phyloP scores from a whole-genome alignment of 495 filamentous ascomycete species.

The Tuber brumale region DNA sequence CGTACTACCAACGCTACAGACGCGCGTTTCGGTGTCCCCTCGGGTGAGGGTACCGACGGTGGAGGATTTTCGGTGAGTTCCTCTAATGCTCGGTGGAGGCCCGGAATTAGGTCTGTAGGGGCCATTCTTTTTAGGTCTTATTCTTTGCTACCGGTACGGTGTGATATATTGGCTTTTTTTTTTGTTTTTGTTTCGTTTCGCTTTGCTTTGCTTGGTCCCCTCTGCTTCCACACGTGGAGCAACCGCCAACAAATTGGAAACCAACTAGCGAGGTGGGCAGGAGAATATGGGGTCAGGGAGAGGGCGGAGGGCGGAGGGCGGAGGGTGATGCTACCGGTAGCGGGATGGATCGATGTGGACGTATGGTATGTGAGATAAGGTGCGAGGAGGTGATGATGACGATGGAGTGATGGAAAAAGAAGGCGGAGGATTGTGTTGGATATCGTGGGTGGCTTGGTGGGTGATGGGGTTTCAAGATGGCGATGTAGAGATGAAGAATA shows the following conservation, averaged over 20 bases:
- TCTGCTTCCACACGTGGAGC: neutral
- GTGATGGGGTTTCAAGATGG: constrained; percentile 1
- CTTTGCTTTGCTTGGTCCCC: neutral
- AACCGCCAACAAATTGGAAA: neutral
- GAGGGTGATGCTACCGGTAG: neutral
- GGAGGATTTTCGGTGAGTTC: constrained; percentile 53
- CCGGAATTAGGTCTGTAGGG: constrained; percentile 36
- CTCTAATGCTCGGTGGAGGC: constrained; percentile 47
- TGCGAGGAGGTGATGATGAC: neutral
- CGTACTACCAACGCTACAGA: constrained; percentile 68
- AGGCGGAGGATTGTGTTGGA: neutral
- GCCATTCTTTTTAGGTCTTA: neutral
- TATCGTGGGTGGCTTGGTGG: neutral
- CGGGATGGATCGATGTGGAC: neutral
- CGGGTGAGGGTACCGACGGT: constrained; percentile 59
- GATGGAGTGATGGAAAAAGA: neutral
- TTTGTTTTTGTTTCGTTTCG: neutral
- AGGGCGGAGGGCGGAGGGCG: neutral
- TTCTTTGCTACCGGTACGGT: too few relatives aligned
- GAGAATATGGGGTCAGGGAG: neutral
- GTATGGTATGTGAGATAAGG: constrained; percentile 2
- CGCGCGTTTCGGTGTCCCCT: constrained; percentile 58
- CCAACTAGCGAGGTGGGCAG: neutral
- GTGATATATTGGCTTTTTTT: neutral
- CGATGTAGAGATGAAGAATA: neutral